These are phyloP conservation scores for Diaporthe citriasiana DNA, from an alignment of 2,329 filamentous ascomycete species.

Conservation along the genomic window DNA sequence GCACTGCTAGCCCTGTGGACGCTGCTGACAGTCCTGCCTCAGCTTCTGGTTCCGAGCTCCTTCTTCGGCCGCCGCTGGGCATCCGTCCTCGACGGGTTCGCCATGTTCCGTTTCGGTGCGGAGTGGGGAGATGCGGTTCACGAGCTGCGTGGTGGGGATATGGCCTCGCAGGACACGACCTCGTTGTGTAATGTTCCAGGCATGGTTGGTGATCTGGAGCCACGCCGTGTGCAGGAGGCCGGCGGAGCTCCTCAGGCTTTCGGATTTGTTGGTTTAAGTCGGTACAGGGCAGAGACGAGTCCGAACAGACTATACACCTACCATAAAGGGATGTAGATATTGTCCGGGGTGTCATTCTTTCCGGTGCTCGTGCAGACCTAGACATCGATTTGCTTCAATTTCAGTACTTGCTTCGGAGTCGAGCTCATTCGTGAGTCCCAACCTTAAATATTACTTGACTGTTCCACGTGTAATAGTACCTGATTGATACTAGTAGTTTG, in stretches of 20 bases:
- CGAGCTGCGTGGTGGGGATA: background rate
- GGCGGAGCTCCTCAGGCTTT: background rate
- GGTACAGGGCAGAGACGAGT: background rate
- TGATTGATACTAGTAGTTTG: too few species aligned
- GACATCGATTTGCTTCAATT: too few species aligned
- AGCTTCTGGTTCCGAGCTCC: background rate
- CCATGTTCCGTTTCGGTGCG: constrained; percentile 1
- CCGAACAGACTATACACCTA: background rate
- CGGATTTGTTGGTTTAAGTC: background rate
- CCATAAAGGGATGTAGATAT: background rate
- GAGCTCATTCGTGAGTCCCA: too few species aligned
- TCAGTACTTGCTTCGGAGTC: too few species aligned
- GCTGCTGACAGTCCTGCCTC: constrained; percentile 2
- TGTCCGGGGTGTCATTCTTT: background rate
- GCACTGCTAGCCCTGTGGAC: background rate
- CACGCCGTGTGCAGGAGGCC: background rate
- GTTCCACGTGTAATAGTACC: too few species aligned
- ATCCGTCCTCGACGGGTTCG: constrained; percentile 6
- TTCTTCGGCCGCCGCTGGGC: constrained; percentile 16
- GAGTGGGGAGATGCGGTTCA: background rate
- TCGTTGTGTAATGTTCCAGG: background rate
- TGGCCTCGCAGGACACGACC: background rate
- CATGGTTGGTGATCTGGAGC: background rate
- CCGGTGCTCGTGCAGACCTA: too few species aligned
- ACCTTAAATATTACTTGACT: too few species aligned